Evolutionary conservation across 2,329 filamentous ascomycete species (phyloP), one percentile per base, ranked within the genome.

Genomic region (Rutstroemia sp.): DNA sequence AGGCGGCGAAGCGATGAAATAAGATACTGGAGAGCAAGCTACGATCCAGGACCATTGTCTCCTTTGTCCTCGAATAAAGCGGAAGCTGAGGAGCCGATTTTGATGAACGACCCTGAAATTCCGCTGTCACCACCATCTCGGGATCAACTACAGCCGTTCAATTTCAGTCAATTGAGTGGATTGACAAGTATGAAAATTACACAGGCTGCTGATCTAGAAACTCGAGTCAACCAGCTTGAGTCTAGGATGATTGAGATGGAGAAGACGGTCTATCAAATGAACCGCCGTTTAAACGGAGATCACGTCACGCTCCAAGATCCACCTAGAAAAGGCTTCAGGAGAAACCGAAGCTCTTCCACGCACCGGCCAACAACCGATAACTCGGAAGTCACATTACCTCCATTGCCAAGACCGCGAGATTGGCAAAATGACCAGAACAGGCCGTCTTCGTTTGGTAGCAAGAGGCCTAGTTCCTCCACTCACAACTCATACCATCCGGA

Each of bases 1-100:
- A 76, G 81, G 45, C 76, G 81, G 38, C 77, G 82, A 30, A 85
- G 81, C 64, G 81, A 83, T 55, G 83, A 86, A 67, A 83, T 85
- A 40, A 77, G 80, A 12, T 82, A 81, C 63, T 85, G 82, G 81
- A 75, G 83, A 58, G 78, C 81, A 63, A 84, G 82, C 59, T 81
- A 82, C 60, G 78, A 77, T 47, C 75, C 74, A 0, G 75, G 73
- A 1, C 72, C 78, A 51, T 66, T 77, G 54, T 82, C 80, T 6
- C 78, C 79, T 0, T 68, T 78, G 34, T 78, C 79, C 4, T 80
- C 79, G 2, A 69, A 72, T 45, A 69, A 68, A 19, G 71, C 73
- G n/a, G 72, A 75, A 23, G 65, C 64, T 2, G 71, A 65, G 17
- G 63, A 67, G 6, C 60, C 60, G n/a, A 68, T 38, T 60, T 62